Base-by-base conservation (phyloP, 176 grass and related monocot species). In the Canna indica region DNA sequence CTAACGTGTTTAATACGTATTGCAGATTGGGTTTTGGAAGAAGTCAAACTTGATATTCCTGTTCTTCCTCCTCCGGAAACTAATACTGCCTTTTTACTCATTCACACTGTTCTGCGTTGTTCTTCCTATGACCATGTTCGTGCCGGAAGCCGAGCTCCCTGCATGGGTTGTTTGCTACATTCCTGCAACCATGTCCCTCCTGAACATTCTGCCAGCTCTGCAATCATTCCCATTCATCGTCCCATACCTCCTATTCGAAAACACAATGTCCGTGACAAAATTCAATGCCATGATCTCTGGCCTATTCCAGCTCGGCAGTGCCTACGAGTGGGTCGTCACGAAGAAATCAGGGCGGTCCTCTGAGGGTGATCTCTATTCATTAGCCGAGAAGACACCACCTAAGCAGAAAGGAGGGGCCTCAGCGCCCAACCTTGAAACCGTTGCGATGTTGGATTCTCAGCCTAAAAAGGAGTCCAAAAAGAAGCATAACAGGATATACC, bases 191-290 rank as follows among this genome's bases (percentile, higher is more conserved):
- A 85, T 85, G 83, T 80, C 83, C 52, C 32, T 85, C 58, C 83
- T 85, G 20, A 85, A 81, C 57, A 85, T 85, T 53, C 83, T 85
- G 31, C 83, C 83, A 0, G 77, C 77, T 12, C 83, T 67, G 42
- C 68, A 73, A 42, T 85, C 83, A 67, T 76, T 85, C 50, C 83
- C 83, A 5, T 85, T 85, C 35, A 85, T 81, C 36, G 79, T 85
- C 27, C 83, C 83, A 4, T 85, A 85, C 64, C 77, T 85, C 16
- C 73, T 85, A 7, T 85, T 85, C 12, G 83, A 85, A 36, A 85
- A 85, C 66, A 85, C 83, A n/a, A 85, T 85, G 83, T 85, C 83
- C 0, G 83, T 85, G n/a, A 85, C 83, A n/a, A 85, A 85, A 47
- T 85, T 85, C 66, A 78, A 85, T 25, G 83, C 83, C 9, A 85